Evolutionary conservation across 2,329 filamentous ascomycete genomes (phyloP), one percentile per base, ranked within the genome.

Genomic region (Alternaria panax): DNA sequence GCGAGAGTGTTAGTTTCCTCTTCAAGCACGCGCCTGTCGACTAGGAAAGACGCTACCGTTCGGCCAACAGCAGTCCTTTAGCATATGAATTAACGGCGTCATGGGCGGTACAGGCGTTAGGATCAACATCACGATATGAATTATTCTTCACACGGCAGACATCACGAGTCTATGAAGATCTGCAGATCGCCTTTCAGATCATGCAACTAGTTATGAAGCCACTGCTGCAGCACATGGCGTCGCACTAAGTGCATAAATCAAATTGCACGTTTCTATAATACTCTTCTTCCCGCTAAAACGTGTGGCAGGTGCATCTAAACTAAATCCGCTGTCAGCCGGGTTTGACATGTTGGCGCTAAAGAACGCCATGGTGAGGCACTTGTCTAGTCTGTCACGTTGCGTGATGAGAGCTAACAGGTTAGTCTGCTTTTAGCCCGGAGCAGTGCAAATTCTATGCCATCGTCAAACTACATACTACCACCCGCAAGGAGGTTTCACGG

Each of bases 1-100:
- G 87, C 72, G 85, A 87, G 79, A 87, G 85, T 65, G 88, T 91
- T 46, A 90, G 87, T 45, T 90, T 90, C 73, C 79, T 91, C 51
- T 91, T 91, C 79, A 89, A 86, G 65, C 88, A 91, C 74, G 87
- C 87, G 42, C 87, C 88, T 55, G 78, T 81, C 45, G 81, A 83
- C 61, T 70, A 64, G 61, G 51, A 30, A 18, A 27, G 59, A 51
- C 51, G 36, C 14, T 38, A 55, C 24, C 7, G 55, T 54, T 57
- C 47, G 51, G 38, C 50, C 42, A 62, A 51, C 43, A 47, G 59
- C 51, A 60, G 45, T 43, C 43, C 55, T 51, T 52, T 50, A 52
- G 53, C 42, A 59, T 57, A 45, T 42, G 51, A 43, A 60, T 60
- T 36, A 57, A 32, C 61, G 66, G 68, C 63, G 66, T 70, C 65